A percentile compares a stretch with the other conserved stretches of the same genome.
These are phyloP conservation scores for Geosmithia flava DNA, from an alignment of 2,329 filamentous ascomycete genomes.

Conservation along the genomic window DNA sequence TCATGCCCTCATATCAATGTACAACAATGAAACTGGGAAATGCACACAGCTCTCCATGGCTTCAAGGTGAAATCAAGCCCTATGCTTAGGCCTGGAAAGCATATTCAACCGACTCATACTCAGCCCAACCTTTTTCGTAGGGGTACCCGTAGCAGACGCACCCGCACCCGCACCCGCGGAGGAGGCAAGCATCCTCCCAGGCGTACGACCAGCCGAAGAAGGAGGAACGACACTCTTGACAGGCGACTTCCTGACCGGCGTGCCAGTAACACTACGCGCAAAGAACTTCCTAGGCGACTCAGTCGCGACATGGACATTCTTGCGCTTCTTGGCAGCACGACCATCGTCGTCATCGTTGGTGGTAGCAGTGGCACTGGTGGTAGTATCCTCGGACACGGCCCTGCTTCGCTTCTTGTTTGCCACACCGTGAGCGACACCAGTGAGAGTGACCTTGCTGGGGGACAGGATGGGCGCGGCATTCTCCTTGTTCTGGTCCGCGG, in stretches of 20 bases:
- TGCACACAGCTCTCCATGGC: too few species aligned
- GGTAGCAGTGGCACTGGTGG: too few species aligned
- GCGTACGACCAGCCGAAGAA: not conserved
- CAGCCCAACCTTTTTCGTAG: conserved; percentile 40
- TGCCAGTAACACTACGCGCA: not conserved
- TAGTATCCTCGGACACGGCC: conserved; percentile 35
- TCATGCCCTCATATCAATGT: not conserved
- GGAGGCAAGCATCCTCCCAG: not conserved
- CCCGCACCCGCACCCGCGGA: not conserved
- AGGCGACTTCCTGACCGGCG: not conserved
- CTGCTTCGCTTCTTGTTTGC: conserved; percentile 53
- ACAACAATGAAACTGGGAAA: not conserved
- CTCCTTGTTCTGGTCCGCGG: conserved; percentile 38
- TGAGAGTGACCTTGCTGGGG: conserved; percentile 16
- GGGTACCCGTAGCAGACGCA: conserved; percentile 19
- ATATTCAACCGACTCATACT: conserved; percentile 49
- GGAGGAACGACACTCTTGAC: not conserved
- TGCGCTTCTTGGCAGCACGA: conserved; percentile 47
- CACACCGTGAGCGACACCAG: conserved; percentile 48
- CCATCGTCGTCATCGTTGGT: conserved; percentile 8
- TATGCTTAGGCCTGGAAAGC: conserved; percentile 47
- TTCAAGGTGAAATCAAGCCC: conserved; percentile 24
- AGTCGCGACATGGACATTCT: conserved; percentile 33
- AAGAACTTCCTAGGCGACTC: conserved; percentile 11
- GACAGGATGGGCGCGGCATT: conserved; percentile 30